Base-by-base conservation (phyloP, 2,329 filamentous ascomycete species). In the Cytospora schulzeri region DNA sequence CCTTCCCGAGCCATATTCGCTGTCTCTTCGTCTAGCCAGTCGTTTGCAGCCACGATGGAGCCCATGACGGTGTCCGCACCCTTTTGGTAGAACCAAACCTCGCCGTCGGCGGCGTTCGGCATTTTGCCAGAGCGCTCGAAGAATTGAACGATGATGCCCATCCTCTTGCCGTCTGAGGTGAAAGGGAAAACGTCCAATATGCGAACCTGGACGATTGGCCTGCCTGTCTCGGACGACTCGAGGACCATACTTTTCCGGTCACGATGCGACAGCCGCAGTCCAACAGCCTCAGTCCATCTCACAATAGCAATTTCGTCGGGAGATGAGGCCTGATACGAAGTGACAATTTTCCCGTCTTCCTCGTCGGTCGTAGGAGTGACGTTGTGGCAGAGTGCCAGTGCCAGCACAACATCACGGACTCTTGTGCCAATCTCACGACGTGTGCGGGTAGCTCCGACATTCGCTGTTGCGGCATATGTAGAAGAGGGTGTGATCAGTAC, bases 1-100 rank as follows among this genome's bases (percentile, higher is more conserved):
- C 95, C 95, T 81, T 99, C 96, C 56, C 95, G 88, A 7, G 96
- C 96, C 96, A 99, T 99, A 75, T 99, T 99, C n/a, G 92, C 92
- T 0, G 95, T 98, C 76, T 99, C 95, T 76, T 99, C 95, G 70
- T 99, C 95, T 0, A 99, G 87, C 96, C 95, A 99, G 79, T 99
- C 95, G 73, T 98, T 99, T 22, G 93, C 88, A 9, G 91, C 92
- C 41, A 99, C 95, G 69, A 99, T 98, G 3, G 89, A 85, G n/a
- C 89, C 87, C 96, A 99, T 99, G 68, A 99, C 94, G 0, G 95
- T 98, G 75, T 99, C 96, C 3, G 95, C 96, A 67, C 95, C 95
- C 77, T 99, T 99, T 73, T 99, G 93, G 73, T 94, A 98, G 78
- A 99, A 99, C 91, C 94, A 97, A 33, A 98, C 94, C 73, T 98